These are phyloP conservation scores for Colletotrichum costaricense DNA, from an alignment of 2,329 filamentous ascomycete species.

Conservation along the genomic window DNA sequence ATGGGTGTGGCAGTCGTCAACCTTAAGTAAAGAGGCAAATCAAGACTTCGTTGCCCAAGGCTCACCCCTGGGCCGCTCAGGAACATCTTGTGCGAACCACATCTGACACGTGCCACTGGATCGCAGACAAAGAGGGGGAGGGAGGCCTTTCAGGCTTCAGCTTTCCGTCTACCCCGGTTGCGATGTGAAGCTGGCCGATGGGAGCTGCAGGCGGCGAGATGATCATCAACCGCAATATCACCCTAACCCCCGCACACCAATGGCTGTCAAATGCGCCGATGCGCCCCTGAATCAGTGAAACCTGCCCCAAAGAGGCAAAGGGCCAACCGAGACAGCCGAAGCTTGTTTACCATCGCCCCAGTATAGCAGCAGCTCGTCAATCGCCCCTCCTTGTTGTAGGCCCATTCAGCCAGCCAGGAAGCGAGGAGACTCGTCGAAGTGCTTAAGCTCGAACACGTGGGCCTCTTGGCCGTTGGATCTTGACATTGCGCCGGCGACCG, in stretches of 20 bases:
- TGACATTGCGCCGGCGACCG: background rate
- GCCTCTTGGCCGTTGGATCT: background rate
- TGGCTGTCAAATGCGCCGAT: background rate
- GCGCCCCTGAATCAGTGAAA: conserved; percentile 11
- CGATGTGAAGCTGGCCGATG: background rate
- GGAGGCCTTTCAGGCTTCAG: background rate
- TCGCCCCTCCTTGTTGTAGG: background rate
- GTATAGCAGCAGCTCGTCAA: background rate
- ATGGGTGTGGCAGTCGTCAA: background rate
- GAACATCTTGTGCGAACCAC: conserved; percentile 22
- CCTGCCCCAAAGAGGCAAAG: background rate
- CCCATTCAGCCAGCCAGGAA: background rate
- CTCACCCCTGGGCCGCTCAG: background rate
- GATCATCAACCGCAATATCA: background rate
- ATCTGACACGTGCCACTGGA: background rate
- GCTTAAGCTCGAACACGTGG: conserved; percentile 21
- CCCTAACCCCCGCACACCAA: conserved; percentile 17
- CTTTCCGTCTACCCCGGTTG: background rate
- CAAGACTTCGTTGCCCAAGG: background rate
- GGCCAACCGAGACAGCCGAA: conserved; percentile 7
- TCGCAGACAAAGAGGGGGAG: background rate
- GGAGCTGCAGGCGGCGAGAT: background rate
- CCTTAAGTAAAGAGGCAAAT: conserved; percentile 23
- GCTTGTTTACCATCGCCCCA: background rate
- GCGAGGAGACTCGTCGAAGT: background rate